Evolutionary conservation across 2,329 filamentous ascomycete species (phyloP).

Genomic region (Seiridium unicorne): DNA sequence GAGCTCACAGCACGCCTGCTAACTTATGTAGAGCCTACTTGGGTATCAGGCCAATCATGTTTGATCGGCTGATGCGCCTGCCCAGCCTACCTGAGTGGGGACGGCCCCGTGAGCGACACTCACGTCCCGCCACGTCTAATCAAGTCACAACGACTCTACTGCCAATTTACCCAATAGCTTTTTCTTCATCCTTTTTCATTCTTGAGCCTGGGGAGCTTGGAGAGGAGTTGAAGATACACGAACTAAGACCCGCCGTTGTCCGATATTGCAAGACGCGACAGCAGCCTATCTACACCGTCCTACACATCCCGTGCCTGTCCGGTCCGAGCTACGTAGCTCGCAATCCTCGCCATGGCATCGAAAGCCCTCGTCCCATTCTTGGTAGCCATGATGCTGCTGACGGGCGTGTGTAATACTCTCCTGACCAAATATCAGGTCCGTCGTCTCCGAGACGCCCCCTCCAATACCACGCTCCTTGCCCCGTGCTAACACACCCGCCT

Average conservation of each 20-base stretch:
- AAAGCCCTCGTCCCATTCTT: conserved; percentile 76
- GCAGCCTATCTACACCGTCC: too few species aligned
- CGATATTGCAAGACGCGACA: too few species aligned
- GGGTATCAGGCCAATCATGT: neutral
- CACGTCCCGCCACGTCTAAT: neutral
- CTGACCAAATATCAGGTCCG: conserved; percentile 92
- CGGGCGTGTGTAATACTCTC: conserved; percentile 94
- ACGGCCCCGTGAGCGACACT: neutral
- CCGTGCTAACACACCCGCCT: neutral
- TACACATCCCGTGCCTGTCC: neutral
- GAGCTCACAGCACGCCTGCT: neutral
- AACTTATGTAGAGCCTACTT: neutral
- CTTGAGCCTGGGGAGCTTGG: neutral
- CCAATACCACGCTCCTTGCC: neutral
- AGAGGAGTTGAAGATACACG: neutral
- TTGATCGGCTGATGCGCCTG: neutral
- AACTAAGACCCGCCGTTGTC: too few species aligned
- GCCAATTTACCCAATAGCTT: neutral
- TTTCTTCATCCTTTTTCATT: neutral
- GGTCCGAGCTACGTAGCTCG: neutral
- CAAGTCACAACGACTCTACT: neutral
- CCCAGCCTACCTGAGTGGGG: neutral
- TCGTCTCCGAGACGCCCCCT: conserved; percentile 8
- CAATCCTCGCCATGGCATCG: conserved; percentile 59
- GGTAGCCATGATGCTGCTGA: conserved; percentile 94